Evolutionary conservation across 805 yeast species (phyloP), one percentile per base, ranked within the genome.

Genomic region (Cyberlindnera saturnus): DNA sequence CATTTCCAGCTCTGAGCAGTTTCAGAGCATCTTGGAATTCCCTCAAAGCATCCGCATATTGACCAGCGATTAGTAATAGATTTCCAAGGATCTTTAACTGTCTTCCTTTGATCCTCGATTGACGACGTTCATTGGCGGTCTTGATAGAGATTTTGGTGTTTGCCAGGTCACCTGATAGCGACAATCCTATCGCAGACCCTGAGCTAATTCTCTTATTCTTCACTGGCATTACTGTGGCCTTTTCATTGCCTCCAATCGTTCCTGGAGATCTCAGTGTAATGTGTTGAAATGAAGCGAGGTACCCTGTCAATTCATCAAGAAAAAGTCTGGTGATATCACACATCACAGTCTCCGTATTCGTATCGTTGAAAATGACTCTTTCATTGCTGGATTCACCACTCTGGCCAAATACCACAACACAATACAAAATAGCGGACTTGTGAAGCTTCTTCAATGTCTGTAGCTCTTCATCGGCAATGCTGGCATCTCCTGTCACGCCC

Each of bases 231-330:
- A 66, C 51, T 45, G 65, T 67, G 18, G 59, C 39, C 9, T 75
- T 69, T 35, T 75, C 70, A 42, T 73, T 70, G 30, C 77, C 75
- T 3, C 75, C 74, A 32, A 79, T 69, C 3, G 81, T 73, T 0
- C 85, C 86, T 0, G 96, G 96, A 0, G 95, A 86, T 51, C 95
- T 71, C 46, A 88, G 70, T 0, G 96, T 84, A 32, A 87, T 85
- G 58, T 85, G 87, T 46, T 80, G 77, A 51, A 82, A 84, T 0
- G 95, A 79, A 4, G 82, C 74, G 9, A 88, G 87, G 53, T 82
- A 83, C 6, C 69, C 73, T 15, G 86, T 81, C 46, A 91, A 67
- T 9, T 79, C 76, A 6, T 64, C 69, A 13, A 93, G 66, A 48
- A 88, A 81, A 35, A 75, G 71, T 2, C 77, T 66, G 1, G 90